Evolutionary conservation across 345 rosid species (phyloP).

Genomic region (Citrus unshiu): DNA sequence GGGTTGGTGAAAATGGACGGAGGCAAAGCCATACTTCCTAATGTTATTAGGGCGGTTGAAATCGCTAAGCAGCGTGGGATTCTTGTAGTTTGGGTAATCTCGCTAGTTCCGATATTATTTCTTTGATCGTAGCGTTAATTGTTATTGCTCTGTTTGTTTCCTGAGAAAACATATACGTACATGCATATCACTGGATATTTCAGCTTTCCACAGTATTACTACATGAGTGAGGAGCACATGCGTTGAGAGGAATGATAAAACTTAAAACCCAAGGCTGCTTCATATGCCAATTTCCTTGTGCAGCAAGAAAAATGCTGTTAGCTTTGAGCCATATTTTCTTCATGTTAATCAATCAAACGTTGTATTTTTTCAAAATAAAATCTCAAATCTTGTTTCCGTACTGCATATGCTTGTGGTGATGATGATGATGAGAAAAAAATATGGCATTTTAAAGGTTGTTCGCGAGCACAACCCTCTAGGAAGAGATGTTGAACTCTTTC

Average conservation of each 20-base stretch:
- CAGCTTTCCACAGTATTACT: no score
- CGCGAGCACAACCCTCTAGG: conserved; percentile 74
- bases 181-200: no score
- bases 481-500: conserved; percentile 71
- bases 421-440: not conserved
- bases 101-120: not conserved
- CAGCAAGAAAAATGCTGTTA: no score
- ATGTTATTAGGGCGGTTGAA: conserved; percentile 60
- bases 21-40: conserved; percentile 63
- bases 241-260: no score
- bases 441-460: conserved; percentile 47
- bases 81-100: conserved; percentile 70
- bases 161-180: not conserved
- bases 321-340: no score
- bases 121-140: not conserved
- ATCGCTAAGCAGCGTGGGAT: conserved; percentile 67
- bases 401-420: not conserved
- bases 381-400: no score
- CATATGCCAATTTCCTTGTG: no score
- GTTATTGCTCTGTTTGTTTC: conserved; percentile 10
- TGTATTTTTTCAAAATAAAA: no score
- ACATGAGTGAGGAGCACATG: no score
- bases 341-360: no score
- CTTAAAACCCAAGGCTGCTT: no score
- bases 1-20: conserved; percentile 52